These are phyloP conservation scores for Dipteronia dyeriana DNA, from an alignment of 345 rosid genomes.

Conservation along the genomic window DNA sequence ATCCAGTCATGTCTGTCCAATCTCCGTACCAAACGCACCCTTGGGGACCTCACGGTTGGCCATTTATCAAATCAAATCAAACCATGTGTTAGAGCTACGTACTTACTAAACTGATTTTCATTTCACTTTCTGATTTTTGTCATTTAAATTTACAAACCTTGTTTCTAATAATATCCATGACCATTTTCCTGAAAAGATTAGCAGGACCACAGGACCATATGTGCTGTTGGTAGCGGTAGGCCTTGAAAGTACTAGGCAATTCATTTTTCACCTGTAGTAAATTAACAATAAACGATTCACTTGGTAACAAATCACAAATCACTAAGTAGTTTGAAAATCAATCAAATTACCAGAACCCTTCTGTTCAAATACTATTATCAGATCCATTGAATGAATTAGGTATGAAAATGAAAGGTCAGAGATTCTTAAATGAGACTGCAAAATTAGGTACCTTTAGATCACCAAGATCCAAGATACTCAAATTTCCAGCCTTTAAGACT, in stretches of 20 bases:
- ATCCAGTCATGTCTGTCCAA: too few relatives aligned
- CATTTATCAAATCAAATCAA: not conserved
- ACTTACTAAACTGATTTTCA: too few relatives aligned
- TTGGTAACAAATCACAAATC: too few relatives aligned
- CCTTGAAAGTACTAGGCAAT: conserved; percentile 91
- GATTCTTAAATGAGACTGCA: not conserved
- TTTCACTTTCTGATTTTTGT: not conserved
- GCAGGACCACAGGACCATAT: conserved; percentile 99
- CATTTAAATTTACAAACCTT: conserved; percentile 41
- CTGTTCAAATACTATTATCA: too few relatives aligned
- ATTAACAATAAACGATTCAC: too few relatives aligned
- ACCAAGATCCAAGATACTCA: conserved; percentile 73
- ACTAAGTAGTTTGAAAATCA: not conserved
- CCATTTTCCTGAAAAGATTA: conserved; percentile 92
- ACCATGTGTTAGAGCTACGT: not conserved
- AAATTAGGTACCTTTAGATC: conserved; percentile 49
- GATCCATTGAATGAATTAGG: not conserved
- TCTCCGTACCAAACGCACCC: too few relatives aligned
- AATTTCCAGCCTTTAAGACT: conserved; percentile 98
- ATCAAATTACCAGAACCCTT: not conserved
- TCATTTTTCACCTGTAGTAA: conserved; percentile 86
- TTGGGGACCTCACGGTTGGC: too few relatives aligned
- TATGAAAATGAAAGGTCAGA: not conserved
- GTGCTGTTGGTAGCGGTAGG: conserved; percentile 91
- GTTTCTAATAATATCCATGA: conserved; percentile 72